Evolutionary conservation across 164 flowering plant species (phyloP).

Genomic region (Houttuynia cordata): DNA sequence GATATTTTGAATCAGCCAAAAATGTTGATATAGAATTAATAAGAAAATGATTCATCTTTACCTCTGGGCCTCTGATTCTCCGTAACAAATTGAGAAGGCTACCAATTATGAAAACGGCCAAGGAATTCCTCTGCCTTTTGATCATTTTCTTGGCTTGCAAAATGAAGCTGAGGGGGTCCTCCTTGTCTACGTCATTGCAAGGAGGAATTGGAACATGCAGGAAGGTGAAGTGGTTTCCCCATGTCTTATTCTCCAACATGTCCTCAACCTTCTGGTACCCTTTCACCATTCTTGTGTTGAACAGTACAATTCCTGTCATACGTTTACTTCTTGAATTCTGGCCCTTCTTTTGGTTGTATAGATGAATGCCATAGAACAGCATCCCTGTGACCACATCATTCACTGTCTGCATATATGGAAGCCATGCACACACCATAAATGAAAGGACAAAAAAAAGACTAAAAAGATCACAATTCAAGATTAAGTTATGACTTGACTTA

Average conservation of each 20-base stretch:
- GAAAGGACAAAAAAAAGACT: no score
- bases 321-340: constrained; percentile 9
- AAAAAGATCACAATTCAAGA: no score
- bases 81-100: constrained; percentile 18
- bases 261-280: constrained; percentile 27
- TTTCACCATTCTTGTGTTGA: constrained; percentile 35
- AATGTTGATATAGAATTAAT: no score
- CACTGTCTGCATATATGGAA: constrained; percentile 28
- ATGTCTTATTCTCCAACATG: constrained; percentile 24
- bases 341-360: constrained; percentile 31
- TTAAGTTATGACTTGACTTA: no score
- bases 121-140: constrained; percentile 22
- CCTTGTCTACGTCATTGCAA: background rate
- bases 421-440: background rate
- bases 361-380: constrained; percentile 31
- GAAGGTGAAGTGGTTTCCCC: constrained; percentile 30
- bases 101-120: constrained; percentile 22
- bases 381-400: constrained; percentile 45
- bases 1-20: no score
- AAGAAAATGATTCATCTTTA: constrained; percentile 8
- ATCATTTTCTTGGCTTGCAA: constrained; percentile 16
- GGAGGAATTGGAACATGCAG: constrained; percentile 12
- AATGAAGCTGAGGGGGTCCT: constrained; percentile 26
- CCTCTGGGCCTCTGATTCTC: constrained; percentile 36
- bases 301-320: constrained; percentile 36